Conservation (phyloP, 768 basidiomycete genomes). For the Daedaleopsis nitida region DNA sequence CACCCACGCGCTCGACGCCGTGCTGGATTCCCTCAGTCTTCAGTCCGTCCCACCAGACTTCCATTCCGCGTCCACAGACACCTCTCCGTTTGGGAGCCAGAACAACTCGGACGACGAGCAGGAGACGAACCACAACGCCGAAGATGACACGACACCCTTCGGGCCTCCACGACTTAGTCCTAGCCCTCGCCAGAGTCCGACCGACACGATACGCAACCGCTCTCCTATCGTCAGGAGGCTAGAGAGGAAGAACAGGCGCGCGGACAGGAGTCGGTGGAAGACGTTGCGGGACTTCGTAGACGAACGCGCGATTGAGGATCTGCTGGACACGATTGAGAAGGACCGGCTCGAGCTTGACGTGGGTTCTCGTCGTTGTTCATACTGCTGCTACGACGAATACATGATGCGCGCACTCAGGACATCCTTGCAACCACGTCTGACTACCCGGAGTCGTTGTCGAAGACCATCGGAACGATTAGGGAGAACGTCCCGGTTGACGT, state of each 20-base stretch:
- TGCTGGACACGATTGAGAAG: conserved; percentile 70
- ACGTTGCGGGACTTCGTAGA: conserved; percentile 85
- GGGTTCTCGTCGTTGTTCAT: conserved; percentile 26
- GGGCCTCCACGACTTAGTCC: conserved; percentile 11
- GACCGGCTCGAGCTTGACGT: conserved; percentile 73
- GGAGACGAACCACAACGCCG: conserved; percentile 14
- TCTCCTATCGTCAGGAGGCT: conserved; percentile 20
- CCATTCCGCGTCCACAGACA: conserved; percentile 58
- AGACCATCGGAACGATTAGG: conserved; percentile 58
- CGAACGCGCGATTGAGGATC: conserved; percentile 78
- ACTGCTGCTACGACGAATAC: conserved; percentile 27
- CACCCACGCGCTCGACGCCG: conserved; percentile 61
- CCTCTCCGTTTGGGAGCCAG: conserved; percentile 82
- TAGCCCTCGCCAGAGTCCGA: conserved; percentile 38
- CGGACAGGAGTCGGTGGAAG: conserved; percentile 71
- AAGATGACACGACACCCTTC: conserved; percentile 24
- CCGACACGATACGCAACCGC: conserved; percentile 41
- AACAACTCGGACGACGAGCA: conserved; percentile 47
- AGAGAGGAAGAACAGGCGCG: conserved; percentile 11
- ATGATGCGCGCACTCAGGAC: conserved; percentile 45
- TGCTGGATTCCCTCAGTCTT: conserved; percentile 71
- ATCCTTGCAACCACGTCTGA: conserved; percentile 62
- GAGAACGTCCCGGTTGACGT: conserved; percentile 47
- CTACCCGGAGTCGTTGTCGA: conserved; percentile 64
- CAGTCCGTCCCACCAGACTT: conserved; percentile 81